These are phyloP conservation scores for Linum lewisii DNA, from an alignment of 345 rosid genomes.

Conservation along the genomic window DNA sequence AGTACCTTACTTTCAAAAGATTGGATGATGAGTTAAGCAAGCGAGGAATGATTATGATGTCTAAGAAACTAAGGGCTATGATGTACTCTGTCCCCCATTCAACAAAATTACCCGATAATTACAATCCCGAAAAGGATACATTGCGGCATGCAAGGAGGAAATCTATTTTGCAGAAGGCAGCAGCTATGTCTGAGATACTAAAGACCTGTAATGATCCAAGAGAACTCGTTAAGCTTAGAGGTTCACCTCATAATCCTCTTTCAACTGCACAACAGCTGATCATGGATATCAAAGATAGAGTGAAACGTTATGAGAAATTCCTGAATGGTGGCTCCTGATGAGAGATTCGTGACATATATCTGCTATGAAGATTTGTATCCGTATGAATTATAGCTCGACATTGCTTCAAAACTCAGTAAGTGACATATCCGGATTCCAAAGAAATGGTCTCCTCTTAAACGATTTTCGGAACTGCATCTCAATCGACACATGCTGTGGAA, in stretches of 20 bases:
- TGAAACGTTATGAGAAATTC: not conserved
- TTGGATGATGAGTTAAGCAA: conserved; percentile 47
- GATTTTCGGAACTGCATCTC: too few relatives aligned
- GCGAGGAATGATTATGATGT: conserved; percentile 49
- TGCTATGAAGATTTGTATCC: not conserved
- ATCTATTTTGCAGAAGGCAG: conserved; percentile 55
- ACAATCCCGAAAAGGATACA: conserved; percentile 19
- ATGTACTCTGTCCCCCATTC: conserved; percentile 66
- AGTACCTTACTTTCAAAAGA: conserved; percentile 61
- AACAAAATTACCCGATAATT: conserved; percentile 45
- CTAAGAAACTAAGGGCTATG: conserved; percentile 33
- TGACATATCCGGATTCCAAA: too few relatives aligned
- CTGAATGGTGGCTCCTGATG: not conserved
- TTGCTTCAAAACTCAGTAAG: too few relatives aligned
- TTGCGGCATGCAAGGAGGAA: conserved; percentile 33
- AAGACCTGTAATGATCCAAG: conserved; percentile 61
- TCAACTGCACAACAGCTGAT: conserved; percentile 21
- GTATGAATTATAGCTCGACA: too few relatives aligned
- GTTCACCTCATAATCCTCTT: conserved; percentile 19
- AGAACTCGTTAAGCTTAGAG: conserved; percentile 39
- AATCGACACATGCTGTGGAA: too few relatives aligned
- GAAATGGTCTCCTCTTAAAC: too few relatives aligned
- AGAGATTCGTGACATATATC: not conserved
- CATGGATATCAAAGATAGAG: conserved; percentile 19
- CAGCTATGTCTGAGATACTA: conserved; percentile 66